A percentile compares a stretch with the other conserved stretches of the same genome.
Evolutionary conservation across 306 rosid genomes (phyloP).

Genomic region (Amphicarpaea edgeworthii): DNA sequence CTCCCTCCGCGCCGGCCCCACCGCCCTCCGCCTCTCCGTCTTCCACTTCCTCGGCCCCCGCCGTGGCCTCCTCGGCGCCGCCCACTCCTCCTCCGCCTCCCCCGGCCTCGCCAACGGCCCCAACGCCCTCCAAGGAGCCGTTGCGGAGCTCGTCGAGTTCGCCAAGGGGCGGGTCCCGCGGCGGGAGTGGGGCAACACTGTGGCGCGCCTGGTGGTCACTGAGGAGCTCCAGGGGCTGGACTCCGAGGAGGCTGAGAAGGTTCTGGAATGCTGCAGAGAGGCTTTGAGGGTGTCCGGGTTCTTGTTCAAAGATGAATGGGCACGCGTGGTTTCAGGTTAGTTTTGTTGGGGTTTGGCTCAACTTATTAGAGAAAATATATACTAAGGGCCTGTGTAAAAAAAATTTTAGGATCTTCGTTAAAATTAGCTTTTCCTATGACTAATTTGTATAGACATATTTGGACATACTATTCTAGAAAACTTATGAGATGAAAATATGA

Average conservation of each 20-base stretch:
- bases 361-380: not conserved
- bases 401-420: too few relatives aligned
- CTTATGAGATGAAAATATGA: too few relatives aligned
- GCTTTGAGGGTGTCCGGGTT: slow-evolving; percentile 54
- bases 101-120: slow-evolving; percentile 34
- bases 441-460: too few relatives aligned
- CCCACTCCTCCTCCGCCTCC: slow-evolving; percentile 2
- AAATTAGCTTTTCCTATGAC: too few relatives aligned
- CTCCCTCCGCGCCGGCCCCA: slow-evolving; percentile 43
- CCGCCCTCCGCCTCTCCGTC: slow-evolving; percentile 47
- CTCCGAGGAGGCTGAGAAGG: slow-evolving; percentile 29
- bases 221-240: slow-evolving; percentile 48
- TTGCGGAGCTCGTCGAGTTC: slow-evolving; percentile 43
- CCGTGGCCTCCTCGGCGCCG: slow-evolving; percentile 29
- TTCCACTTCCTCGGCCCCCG: slow-evolving; percentile 54
- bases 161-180: slow-evolving; percentile 53
- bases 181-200: slow-evolving; percentile 50
- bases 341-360: not conserved
- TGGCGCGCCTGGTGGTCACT: slow-evolving; percentile 43
- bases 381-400: too few relatives aligned
- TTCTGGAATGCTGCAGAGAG: slow-evolving; percentile 52
- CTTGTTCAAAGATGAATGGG: slow-evolving; percentile 62
- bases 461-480: too few relatives aligned
- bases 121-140: slow-evolving; percentile 24
- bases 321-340: slow-evolving; percentile 48